Conservation (phyloP, 148 eudicot species). For the Camellia japonica region DNA sequence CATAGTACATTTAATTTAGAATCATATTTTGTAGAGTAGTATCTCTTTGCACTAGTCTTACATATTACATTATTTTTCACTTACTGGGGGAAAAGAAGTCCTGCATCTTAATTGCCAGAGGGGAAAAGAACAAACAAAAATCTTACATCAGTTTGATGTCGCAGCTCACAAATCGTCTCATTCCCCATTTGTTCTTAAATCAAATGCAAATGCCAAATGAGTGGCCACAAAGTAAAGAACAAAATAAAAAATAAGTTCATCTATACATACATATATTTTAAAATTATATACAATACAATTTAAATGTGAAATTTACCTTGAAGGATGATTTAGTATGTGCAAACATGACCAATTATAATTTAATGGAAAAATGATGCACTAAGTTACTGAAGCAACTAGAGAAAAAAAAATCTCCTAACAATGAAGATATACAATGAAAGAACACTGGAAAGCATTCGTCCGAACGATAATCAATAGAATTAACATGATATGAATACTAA, state of each 20-base stretch:
- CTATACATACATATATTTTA: neutral
- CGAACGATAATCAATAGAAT: neutral
- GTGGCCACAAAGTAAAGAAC: neutral
- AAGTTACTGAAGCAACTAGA: neutral
- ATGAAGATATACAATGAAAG: neutral
- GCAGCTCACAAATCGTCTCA: neutral
- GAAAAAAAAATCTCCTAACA: no score
- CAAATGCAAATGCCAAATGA: neutral
- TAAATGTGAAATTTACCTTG: neutral
- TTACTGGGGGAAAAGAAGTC: neutral
- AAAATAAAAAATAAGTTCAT: neutral
- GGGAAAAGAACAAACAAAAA: no score
- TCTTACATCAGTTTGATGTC: neutral
- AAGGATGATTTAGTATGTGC: neutral
- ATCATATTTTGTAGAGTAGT: neutral
- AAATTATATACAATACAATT: neutral
- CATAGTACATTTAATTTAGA: no score
- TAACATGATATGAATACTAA: neutral
- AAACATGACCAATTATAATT: neutral
- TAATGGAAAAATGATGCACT: neutral
- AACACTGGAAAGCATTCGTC: neutral
- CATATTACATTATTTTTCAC: neutral
- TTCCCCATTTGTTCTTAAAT: neutral
- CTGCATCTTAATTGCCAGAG: neutral
- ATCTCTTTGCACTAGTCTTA: neutral